These are phyloP conservation scores for Trichoderma arundinaceum DNA, from an alignment of 2,329 filamentous ascomycete genomes.

Conservation along the genomic window DNA sequence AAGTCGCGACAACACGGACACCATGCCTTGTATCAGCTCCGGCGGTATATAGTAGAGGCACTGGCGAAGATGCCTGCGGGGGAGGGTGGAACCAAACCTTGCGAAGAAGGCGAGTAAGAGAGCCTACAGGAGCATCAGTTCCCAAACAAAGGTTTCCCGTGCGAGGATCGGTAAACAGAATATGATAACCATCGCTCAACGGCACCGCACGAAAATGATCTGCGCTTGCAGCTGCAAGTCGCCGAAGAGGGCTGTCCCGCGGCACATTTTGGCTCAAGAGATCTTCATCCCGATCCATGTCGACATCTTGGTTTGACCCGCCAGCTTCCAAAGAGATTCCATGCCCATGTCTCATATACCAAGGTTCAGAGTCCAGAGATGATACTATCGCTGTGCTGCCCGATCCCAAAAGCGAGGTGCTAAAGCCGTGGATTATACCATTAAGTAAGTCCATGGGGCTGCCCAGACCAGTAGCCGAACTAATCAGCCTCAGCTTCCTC, in stretches of 20 bases:
- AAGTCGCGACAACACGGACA: constrained; percentile 63
- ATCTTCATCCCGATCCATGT: constrained; percentile 27
- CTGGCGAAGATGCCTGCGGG: constrained; percentile 39
- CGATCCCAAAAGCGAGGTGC: constrained; percentile 35
- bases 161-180: constrained; percentile 67
- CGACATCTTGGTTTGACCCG: not conserved
- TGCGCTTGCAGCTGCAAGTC: constrained; percentile 51
- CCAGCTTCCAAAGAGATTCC: constrained; percentile 16
- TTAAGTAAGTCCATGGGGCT: constrained; percentile 35
- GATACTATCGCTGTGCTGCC: constrained; percentile 36
- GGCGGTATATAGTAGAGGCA: constrained; percentile 60
- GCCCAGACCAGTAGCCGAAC: constrained; percentile 56
- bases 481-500: constrained; percentile 66
- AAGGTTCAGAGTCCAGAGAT: constrained; percentile 31
- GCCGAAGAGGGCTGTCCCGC: constrained; percentile 31
- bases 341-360: constrained; percentile 13
- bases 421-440: constrained; percentile 36
- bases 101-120: constrained; percentile 56
- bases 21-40: constrained; percentile 63
- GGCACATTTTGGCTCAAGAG: constrained; percentile 33
- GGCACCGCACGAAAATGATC: constrained; percentile 70
- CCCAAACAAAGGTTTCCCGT: constrained; percentile 64
- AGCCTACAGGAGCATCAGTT: constrained; percentile 63
- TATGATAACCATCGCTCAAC: constrained; percentile 67
- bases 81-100: constrained; percentile 60